Evolutionary conservation across 768 basidiomycete genomes (phyloP), one percentile per base, ranked within the genome.

Genomic region (Hygrocybe punicea): DNA sequence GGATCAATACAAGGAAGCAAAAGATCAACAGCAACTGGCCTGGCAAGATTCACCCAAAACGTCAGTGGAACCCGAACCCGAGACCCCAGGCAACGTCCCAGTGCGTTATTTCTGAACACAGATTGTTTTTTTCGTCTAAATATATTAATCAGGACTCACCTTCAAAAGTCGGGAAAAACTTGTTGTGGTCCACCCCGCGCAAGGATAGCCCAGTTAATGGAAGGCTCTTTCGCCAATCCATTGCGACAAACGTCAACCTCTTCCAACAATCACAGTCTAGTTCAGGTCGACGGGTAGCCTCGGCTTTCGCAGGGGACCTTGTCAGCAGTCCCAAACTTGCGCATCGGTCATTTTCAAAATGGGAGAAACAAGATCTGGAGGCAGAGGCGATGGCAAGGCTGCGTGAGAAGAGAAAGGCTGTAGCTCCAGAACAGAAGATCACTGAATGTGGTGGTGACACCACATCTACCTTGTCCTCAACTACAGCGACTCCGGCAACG

Each of bases 301-400:
- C 56, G 14, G 24, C 39, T 23, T 45, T 36, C 46, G 49, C 25
- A n/a, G 48, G 39, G 37, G 55, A 16, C 17, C 29, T 34, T 36
- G 49, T 61, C 60, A 25, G 68, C 58, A 55, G 40, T 51, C 42
- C 34, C 36, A 56, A 52, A 7, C 8, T 25, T 47, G 14, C 14
- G 29, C 55, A n/a, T 9, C 55, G 51, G 21, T 75, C 61, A 76
- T 78, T 17, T 85, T 84, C 62, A 86, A 91, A 89, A 71, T 91
- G 87, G 87, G 90, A 92, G 69, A 91, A 90, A 59, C 89, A 92
- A 68, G 89, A 93, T 62, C 69, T 89, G 29, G 90, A 93, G 63
- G 90, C 90, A 3, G 82, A 82, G 42, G 87, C 89, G 21, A 86
- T 92, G 80, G 81, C 81, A 63, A 85, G 80, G 65, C 81, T 92